These are phyloP conservation scores for Leccinum pachyderme DNA, from an alignment of 1,284 basidiomycete genomes.

Conservation along the genomic window DNA sequence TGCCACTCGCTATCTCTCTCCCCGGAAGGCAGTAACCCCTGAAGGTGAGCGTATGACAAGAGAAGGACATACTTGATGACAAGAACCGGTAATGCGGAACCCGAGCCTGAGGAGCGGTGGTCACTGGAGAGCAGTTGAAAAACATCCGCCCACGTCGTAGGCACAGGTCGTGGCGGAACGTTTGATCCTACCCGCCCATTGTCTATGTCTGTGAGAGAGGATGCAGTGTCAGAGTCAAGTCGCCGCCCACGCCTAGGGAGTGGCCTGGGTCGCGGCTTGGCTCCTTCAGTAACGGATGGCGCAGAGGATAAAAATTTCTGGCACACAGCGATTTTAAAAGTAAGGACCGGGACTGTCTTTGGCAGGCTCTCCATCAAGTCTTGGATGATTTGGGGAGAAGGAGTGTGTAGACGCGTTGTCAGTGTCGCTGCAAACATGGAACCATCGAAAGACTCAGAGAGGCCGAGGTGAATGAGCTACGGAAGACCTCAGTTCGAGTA, in stretches of 20 bases:
- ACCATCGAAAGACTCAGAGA: slow-evolving; percentile 48
- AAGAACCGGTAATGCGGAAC: slow-evolving; percentile 22
- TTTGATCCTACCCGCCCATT: slow-evolving; percentile 13
- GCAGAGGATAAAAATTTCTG: slow-evolving; percentile 40
- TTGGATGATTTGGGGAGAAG: slow-evolving; percentile 35
- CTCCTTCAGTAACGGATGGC: slow-evolving; percentile 11
- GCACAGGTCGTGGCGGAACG: slow-evolving; percentile 18
- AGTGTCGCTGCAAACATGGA: slow-evolving; percentile 48
- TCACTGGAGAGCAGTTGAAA: slow-evolving; percentile 19
- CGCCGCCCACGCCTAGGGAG: slow-evolving; percentile 33
- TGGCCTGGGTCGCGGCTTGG: slow-evolving; percentile 32
- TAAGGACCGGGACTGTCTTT: slow-evolving; percentile 37
- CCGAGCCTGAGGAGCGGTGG: slow-evolving; percentile 27
- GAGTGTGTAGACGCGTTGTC: slow-evolving; percentile 43
- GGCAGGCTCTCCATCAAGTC: slow-evolving; percentile 44
- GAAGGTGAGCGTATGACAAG: slow-evolving; percentile 45
- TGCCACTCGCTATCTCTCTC: slow-evolving; percentile 48
- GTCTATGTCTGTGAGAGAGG: slow-evolving; percentile 12
- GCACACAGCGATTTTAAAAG: slow-evolving; percentile 52
- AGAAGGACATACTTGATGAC: slow-evolving; percentile 48
- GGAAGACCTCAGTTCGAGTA: slow-evolving; percentile 2
- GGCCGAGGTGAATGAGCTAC: slow-evolving; percentile 56
- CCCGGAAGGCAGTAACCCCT: slow-evolving; percentile 31
- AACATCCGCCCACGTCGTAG: slow-evolving; percentile 15
- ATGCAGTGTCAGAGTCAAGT: slow-evolving; percentile 5